Evolutionary conservation across 2,329 filamentous ascomycete species (phyloP), one percentile per base, ranked within the genome.

Genomic region (Talaromyces verruculosus): DNA sequence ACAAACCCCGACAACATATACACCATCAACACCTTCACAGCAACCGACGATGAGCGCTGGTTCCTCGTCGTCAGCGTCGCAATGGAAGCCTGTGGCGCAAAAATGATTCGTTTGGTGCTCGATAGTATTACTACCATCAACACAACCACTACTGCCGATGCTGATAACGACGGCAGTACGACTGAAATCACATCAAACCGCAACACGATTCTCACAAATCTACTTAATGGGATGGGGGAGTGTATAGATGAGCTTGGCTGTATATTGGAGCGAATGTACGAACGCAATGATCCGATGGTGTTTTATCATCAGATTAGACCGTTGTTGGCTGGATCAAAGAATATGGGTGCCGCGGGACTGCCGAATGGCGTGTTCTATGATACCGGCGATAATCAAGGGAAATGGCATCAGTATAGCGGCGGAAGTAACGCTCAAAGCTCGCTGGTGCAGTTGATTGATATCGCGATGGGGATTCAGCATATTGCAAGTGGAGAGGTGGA

Each of bases 351-450:
- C 1, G 83, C 83, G 0, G 83, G 83, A 3, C 70, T 85, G 35
- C 82, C 83, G 0, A 76, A 79, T 5, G 84, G 84, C 11, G 80
- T 85, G 2, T 85, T 83, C 68, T 85, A 84, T 68, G 83, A 85
- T 63, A 74, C 81, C 45, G 83, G 83, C 3, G 70, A 82, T 7
- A 82, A 81, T 0, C 76, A 78, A 43, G 83, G 82, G 0, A 73
- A 80, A 13, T 85, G 83, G 83, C 76, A 77, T 22, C 80, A 83
- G 60, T 82, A 84, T 65, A 81, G 82, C 37, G 84, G 84, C 2
- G 84, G 84, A 0, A 85, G 83, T 68, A 86, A 86, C 69, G 84
- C 82, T 0, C 84, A 85, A 69, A 85, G 83, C 72, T 84, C 83
- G 0, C 68, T 86, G 55, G 78, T 86, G 2, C 84, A 85, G 59